phyloP scores from a whole-genome alignment of 1,284 basidiomycete species.

The Phellinidium pouzarii region DNA sequence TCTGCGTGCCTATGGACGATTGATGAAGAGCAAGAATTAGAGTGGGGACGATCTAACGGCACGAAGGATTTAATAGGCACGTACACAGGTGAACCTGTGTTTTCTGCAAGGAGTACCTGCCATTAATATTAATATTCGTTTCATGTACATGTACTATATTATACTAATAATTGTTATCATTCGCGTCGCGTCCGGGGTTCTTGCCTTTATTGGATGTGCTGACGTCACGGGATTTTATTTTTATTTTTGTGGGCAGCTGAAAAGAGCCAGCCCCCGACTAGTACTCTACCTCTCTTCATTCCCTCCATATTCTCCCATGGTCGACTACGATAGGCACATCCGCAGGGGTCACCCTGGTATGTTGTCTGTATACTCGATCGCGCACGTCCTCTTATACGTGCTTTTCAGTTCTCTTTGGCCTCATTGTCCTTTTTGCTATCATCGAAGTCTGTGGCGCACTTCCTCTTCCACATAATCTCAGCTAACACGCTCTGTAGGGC shows the following conservation, averaged over 20 bases:
- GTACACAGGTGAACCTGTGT: no score
- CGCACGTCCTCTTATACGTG: slow-evolving; percentile 9
- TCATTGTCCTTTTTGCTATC: slow-evolving; percentile 50
- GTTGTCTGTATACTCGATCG: slow-evolving; percentile 22
- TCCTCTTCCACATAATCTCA: neutral
- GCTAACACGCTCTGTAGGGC: slow-evolving; percentile 35
- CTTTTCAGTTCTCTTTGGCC: slow-evolving; percentile 40
- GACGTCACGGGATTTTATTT: slow-evolving; percentile 1
- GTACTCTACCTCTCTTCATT: neutral
- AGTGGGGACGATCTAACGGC: neutral
- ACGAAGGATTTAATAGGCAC: no score
- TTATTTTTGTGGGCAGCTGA: no score
- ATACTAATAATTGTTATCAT: neutral
- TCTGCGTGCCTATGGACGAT: slow-evolving; percentile 48
- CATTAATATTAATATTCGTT: no score
- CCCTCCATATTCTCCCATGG: slow-evolving; percentile 22
- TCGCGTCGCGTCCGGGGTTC: no score
- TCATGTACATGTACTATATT: neutral
- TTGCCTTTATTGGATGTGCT: no score
- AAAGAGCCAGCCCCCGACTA: neutral
- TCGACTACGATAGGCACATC: slow-evolving; percentile 36
- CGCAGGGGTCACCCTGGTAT: slow-evolving; percentile 48
- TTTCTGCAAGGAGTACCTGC: no score
- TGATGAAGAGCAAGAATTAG: neutral
- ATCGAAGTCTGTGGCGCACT: slow-evolving; percentile 39